Evolutionary conservation across 371 early-diverging fungal genomes (phyloP).

Genomic region (Conidiobolus incongruus): DNA sequence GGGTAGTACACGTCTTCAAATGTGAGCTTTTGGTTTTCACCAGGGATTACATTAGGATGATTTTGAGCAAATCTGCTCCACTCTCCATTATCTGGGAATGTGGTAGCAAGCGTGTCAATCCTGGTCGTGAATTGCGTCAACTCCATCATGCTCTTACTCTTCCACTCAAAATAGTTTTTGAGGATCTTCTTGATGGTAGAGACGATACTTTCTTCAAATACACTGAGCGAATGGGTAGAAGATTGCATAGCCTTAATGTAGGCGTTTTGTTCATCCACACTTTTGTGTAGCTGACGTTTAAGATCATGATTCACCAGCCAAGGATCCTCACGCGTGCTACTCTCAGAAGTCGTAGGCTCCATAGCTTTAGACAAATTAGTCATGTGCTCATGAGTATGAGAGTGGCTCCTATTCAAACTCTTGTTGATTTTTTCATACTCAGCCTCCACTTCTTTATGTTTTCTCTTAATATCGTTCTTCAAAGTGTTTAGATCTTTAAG

Average conservation of each 20-base stretch:
- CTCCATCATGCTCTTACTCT: background rate
- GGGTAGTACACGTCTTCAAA: background rate
- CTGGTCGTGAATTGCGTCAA: background rate
- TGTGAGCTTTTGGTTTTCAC: background rate
- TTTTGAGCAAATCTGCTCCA: background rate
- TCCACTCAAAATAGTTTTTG: background rate
- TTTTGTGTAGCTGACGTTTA: background rate
- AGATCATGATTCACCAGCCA: constrained; percentile 1
- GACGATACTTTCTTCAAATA: background rate
- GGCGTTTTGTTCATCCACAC: background rate
- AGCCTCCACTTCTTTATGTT: background rate
- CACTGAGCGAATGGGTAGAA: background rate
- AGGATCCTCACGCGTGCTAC: background rate
- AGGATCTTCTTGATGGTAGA: background rate
- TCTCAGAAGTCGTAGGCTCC: background rate
- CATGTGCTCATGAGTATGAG: background rate
- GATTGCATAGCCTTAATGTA: background rate
- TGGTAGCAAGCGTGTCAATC: background rate
- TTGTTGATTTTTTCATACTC: no score
- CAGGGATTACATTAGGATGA: background rate
- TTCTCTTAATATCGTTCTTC: background rate
- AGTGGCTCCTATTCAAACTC: background rate
- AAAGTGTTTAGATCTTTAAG: background rate
- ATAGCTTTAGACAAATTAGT: background rate
- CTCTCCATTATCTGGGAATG: background rate